phyloP scores from a whole-genome alignment of 768 basidiomycete species.

The Collybia sordida region DNA sequence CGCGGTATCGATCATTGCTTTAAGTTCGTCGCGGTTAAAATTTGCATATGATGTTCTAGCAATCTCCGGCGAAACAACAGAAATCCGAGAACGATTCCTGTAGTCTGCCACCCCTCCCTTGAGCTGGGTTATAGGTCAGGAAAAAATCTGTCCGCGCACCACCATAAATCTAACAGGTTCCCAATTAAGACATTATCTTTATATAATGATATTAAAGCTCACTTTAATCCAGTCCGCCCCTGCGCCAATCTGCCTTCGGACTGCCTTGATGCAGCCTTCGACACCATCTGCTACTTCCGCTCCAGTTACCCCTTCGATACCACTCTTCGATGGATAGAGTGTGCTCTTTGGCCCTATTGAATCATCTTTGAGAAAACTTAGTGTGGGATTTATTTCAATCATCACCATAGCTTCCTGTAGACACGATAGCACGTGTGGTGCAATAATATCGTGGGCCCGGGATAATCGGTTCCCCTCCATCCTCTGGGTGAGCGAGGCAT shows the following conservation, averaged over 20 bases:
- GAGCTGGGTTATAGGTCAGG: too few species aligned
- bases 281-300: constrained; percentile 60
- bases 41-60: constrained; percentile 35
- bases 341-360: constrained; percentile 52
- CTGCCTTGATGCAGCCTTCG: constrained; percentile 52
- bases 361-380: neutral
- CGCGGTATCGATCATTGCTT: constrained; percentile 50
- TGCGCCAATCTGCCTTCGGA: constrained; percentile 60
- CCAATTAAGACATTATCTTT: neutral
- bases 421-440: constrained; percentile 56
- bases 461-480: constrained; percentile 38
- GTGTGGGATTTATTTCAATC: neutral
- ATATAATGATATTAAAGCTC: neutral
- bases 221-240: constrained; percentile 74
- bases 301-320: constrained; percentile 55
- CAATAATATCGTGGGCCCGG: constrained; percentile 67
- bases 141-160: constrained; percentile 28
- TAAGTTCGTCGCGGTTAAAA: constrained; percentile 45
- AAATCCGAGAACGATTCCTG: constrained; percentile 45
- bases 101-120: constrained; percentile 41
- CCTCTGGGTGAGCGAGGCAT: constrained; percentile 33
- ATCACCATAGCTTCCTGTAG: constrained; percentile 60
- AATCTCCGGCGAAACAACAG: constrained; percentile 35
- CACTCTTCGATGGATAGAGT: constrained; percentile 44
- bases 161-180: constrained; percentile 44